Base-by-base conservation (phyloP, 2,329 filamentous ascomycete genomes). In the Trichothecium roseum region DNA sequence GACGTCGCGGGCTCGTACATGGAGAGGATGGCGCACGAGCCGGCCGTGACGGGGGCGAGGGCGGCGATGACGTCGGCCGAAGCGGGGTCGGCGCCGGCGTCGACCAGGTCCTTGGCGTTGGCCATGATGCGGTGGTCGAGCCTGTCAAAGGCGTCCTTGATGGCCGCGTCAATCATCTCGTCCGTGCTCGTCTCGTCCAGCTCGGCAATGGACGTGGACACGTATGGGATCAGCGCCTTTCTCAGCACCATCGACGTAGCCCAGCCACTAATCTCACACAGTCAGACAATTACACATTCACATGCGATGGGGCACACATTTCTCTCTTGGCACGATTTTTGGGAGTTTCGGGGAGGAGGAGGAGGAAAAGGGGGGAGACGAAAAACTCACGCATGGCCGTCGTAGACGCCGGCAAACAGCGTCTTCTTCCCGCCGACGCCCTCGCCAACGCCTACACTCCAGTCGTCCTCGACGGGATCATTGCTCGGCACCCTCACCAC, bases 21-120 rank as follows among this genome's bases (percentile, higher is more conserved):
- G 1, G 76, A 65, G 2, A 84, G 59, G 1, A 82, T 57, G 9
- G 78, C 78, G 43, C 77, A 82, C 4, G 75, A 80, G 5, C 78
- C 78, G 2, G 60, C 53, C 18, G 56, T 49, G 4, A 59, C 54
- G 1, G 62, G 52, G 4, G 57, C 49, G 4, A 68, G 43, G 10
- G 53, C 52, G 2, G 49, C 36, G 18, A 56, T 41, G 30, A 44
- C 52, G 14, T 50, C 42, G 2, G 51, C 44, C 5, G 46, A 42
- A 37, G 55, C 41, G 43, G 52, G 46, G 37, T 49, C 49, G 42
- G 41, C 36, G 36, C 41, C 46, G 1, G 45, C 49, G 4, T 50
- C 40, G 16, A 53, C 39, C 4, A 61, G 55, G 7, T 51, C 43
- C 9, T 52, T 46, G 5, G 61, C 64, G 2, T 39, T 45, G 16